Percentiles rank a stretch among this genome's conserved stretches.
Evolutionary conservation across 305 asterid species (phyloP).

Genomic region (Solanum chacoense): DNA sequence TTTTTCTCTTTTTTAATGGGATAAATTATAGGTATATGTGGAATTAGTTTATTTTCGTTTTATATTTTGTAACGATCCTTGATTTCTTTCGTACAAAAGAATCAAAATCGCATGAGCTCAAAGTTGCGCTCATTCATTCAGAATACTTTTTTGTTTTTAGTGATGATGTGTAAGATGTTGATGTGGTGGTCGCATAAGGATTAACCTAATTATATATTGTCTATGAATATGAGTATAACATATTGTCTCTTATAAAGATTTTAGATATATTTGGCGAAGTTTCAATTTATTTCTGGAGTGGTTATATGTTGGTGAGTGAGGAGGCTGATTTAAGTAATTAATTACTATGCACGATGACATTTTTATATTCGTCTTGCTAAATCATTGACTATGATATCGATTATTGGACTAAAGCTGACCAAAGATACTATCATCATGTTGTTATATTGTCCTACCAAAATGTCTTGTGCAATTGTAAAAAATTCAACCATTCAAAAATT

Average conservation of each 20-base stretch:
- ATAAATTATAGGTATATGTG: conserved; percentile 2
- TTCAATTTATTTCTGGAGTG: neutral
- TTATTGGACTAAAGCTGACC: neutral
- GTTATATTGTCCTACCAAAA: too few relatives aligned
- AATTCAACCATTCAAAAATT: neutral
- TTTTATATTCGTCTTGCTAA: neutral
- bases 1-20: conserved; percentile 36
- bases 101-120: neutral
- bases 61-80: neutral
- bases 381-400: neutral
- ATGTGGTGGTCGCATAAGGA: conserved; percentile 35
- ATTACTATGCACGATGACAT: neutral
- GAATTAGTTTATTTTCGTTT: neutral
- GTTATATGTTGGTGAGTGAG: neutral
- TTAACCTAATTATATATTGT: neutral
- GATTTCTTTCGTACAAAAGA: neutral
- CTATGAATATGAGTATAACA: neutral
- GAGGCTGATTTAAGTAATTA: neutral
- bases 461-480: neutral
- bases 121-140: neutral
- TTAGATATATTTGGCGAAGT: neutral
- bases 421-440: neutral
- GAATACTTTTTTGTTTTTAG: neutral
- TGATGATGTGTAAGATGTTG: conserved; percentile 17
- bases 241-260: neutral